phyloP scores from a whole-genome alignment of 208 protist genomes.

The Borovskyia barvae region DNA sequence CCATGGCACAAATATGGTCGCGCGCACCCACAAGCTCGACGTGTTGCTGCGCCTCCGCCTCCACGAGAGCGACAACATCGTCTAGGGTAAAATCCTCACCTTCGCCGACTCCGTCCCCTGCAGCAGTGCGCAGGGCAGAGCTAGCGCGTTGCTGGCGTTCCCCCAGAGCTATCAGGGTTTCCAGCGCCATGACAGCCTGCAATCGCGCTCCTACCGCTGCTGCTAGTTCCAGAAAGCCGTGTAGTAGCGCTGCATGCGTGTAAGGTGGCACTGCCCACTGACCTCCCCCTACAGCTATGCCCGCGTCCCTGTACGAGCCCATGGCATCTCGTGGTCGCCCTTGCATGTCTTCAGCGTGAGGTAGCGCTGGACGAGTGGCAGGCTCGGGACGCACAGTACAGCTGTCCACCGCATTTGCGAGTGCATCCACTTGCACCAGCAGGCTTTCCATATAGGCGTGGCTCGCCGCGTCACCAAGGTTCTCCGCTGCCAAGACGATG shows the following conservation, averaged over 20 bases:
- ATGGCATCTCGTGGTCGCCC: too few species aligned
- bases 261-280: conserved; percentile 34
- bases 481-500: conserved; percentile 20
- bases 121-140: neutral
- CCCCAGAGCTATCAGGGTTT: conserved; percentile 50
- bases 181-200: conserved; percentile 42
- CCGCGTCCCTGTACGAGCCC: too few species aligned
- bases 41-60: conserved; percentile 37
- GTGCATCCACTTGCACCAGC: conserved; percentile 4
- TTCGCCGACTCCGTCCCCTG: neutral
- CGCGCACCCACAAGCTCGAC: conserved; percentile 44
- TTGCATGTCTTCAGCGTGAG: too few species aligned
- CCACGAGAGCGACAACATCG: conserved; percentile 50
- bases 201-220: conserved; percentile 27
- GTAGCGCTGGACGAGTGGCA: too few species aligned
- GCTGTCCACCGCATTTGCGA: conserved; percentile 11
- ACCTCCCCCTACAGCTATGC: too few species aligned
- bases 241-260: conserved; percentile 47
- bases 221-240: conserved; percentile 36
- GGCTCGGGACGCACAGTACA: neutral
- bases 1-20: conserved; percentile 72
- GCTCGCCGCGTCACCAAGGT: conserved; percentile 28
- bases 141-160: conserved; percentile 18
- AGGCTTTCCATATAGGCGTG: conserved; percentile 17
- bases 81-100: conserved; percentile 54